Evolutionary conservation across 257 asterid species (phyloP).

Genomic region (Fraxinus quadrangulata): DNA sequence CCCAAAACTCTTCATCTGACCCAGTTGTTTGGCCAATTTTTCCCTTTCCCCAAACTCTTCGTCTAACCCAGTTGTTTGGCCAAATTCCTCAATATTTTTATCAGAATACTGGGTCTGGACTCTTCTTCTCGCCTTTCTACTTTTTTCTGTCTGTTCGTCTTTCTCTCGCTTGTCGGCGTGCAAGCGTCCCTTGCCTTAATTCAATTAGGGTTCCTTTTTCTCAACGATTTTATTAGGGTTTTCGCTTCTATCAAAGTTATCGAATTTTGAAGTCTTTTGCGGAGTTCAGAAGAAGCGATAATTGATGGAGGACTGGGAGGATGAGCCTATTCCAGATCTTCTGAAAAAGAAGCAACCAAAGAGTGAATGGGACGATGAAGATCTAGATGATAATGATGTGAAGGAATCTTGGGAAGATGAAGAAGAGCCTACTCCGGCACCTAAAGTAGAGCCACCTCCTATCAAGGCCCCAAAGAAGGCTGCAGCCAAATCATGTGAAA

Average conservation of each 20-base stretch:
- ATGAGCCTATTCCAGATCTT: slow-evolving; percentile 61
- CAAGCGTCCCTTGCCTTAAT: background rate
- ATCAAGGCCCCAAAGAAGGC: no score
- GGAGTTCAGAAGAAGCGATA: slow-evolving; percentile 29
- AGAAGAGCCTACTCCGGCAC: slow-evolving; percentile 70
- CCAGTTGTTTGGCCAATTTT: no score
- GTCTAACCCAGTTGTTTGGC: no score
- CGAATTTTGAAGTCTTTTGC: slow-evolving; percentile 23
- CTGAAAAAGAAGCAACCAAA: slow-evolving; percentile 50
- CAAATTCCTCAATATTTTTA: background rate
- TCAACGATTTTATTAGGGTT: background rate
- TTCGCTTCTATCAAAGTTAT: background rate
- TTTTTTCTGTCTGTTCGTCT: background rate
- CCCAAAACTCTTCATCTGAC: no score
- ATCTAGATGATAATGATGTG: slow-evolving; percentile 64
- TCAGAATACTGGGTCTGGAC: background rate
- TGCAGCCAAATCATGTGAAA: slow-evolving; percentile 59
- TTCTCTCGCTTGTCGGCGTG: slow-evolving; percentile 8
- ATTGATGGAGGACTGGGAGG: slow-evolving; percentile 94
- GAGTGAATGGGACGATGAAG: slow-evolving; percentile 89
- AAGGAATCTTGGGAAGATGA: slow-evolving; percentile 99
- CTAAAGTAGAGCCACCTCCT: no score
- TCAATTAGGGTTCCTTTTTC: slow-evolving; percentile 18
- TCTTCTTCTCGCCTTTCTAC: background rate
- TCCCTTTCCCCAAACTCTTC: no score